Evolutionary conservation across 495 filamentous ascomycete genomes (phyloP).

Genomic region (Aspergillus coremiiformis): DNA sequence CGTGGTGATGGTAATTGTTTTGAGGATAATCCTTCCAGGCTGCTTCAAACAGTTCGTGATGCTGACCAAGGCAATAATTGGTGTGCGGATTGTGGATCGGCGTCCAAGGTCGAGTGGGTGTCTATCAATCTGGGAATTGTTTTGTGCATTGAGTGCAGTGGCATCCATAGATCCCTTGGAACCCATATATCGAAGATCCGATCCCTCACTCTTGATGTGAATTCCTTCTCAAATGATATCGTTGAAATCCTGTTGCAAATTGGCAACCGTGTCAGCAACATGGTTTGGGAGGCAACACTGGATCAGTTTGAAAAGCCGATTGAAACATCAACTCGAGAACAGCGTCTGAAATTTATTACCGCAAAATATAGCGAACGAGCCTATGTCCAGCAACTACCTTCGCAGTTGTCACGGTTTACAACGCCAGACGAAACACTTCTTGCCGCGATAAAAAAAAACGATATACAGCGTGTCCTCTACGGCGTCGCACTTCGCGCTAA

Average conservation of each 20-base stretch:
- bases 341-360: slow-evolving; percentile 86
- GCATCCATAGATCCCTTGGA: slow-evolving; percentile 92
- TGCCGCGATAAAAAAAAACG: slow-evolving; percentile 90
- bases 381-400: slow-evolving; percentile 70
- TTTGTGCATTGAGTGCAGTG: slow-evolving; percentile 96
- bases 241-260: slow-evolving; percentile 89
- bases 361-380: slow-evolving; percentile 84
- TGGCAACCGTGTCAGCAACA: slow-evolving; percentile 91
- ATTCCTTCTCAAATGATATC: slow-evolving; percentile 91
- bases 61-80: slow-evolving; percentile 87
- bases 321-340: slow-evolving; percentile 73
- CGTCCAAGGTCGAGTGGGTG: slow-evolving; percentile 93
- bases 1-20: slow-evolving; percentile 58
- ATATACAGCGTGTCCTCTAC: slow-evolving; percentile 85
- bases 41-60: slow-evolving; percentile 81
- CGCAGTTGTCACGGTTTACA: slow-evolving; percentile 66
- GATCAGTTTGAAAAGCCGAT: slow-evolving; percentile 64
- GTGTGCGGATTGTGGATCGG: slow-evolving; percentile 93
- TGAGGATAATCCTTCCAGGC: slow-evolving; percentile 74
- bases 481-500: slow-evolving; percentile 82
- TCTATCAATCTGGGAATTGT: slow-evolving; percentile 96
- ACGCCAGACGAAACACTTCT: slow-evolving; percentile 85
- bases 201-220: slow-evolving; percentile 90
- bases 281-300: slow-evolving; percentile 88
- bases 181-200: slow-evolving; percentile 98